Evolutionary conservation across 352 stramenopile genomes (phyloP), one percentile per base, ranked within the genome.

Genomic region (Halophytophthora batemanensis): DNA sequence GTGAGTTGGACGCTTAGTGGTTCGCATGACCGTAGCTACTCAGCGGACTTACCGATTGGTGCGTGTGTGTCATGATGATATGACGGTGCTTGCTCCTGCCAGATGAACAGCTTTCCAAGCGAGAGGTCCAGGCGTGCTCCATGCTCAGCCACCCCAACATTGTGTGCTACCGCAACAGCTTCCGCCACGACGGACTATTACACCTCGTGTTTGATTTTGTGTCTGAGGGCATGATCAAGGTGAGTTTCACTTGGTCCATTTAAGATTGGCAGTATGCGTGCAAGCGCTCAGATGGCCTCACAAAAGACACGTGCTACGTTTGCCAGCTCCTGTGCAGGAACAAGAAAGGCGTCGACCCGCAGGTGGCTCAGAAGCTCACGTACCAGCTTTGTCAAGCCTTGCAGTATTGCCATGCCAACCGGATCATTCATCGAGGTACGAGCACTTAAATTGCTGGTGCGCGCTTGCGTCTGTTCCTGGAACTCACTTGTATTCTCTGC

Each of bases 141-240:
- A 93, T 90, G 79, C 73, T 93, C 12, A 91, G 61, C 36, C 82
- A 93, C 25, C 69, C 77, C 25, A 75, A 82, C 41, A 93, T 93
- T 45, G 80, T 93, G n/a, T 82, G 74, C 1, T 91, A 90, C 51
- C 82, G 82, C 40, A 69, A 88, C 56, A 89, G 77, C 31, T 93
- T 93, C 53, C 80, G 82, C 0, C 73, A 87, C 38, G 82, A 93
- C 23, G 82, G 82, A 8, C 51, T 86, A 6, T 53, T 93, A 7
- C 77, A 93, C 25, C 61, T 93, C 5, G 82, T 93, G 10, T 91
- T 93, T 56, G 82, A 93, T 49, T 86, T 74, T 50, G 78, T 89
- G 1, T 73, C 71, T 28, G 74, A 80, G 35, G 81, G 64, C 13
- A 74, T 93, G 68, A 70, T 82, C 45, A 87, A 87, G 64, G 82